Evolutionary conservation across 176 grass and related monocot species (phyloP).

Genomic region (Panicum miliaceum): DNA sequence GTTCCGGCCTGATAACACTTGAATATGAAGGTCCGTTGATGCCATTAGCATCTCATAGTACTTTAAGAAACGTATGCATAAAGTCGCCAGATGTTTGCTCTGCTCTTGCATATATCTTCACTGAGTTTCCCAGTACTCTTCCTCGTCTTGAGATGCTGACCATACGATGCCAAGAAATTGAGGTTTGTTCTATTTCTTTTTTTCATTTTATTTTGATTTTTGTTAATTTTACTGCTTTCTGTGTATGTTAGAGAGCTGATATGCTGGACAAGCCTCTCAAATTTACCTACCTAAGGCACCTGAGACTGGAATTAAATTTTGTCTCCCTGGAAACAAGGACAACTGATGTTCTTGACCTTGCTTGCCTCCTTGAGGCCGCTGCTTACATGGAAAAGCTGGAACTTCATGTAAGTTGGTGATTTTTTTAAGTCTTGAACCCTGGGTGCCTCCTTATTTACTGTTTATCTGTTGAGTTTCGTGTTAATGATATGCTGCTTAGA

Average conservation of each 20-base stretch:
- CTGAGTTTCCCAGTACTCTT: background rate
- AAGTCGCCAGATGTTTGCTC: background rate
- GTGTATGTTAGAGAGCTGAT: background rate
- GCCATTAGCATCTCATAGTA: no score
- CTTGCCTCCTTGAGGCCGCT: no score
- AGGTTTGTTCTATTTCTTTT: background rate
- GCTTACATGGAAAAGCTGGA: no score
- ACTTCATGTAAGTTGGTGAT: no score
- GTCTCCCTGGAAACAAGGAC: background rate
- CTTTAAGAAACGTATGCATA: no score
- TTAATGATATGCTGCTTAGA: no score
- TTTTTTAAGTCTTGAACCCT: no score
- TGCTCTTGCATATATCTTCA: background rate
- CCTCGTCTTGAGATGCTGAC: background rate
- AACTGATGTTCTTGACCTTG: background rate
- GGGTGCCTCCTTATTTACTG: no score
- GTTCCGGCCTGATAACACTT: no score
- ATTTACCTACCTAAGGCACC: background rate
- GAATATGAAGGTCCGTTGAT: no score
- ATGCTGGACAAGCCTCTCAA: background rate
- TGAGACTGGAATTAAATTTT: background rate
- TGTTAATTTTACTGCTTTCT: background rate
- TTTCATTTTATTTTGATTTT: background rate
- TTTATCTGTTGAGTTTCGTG: no score
- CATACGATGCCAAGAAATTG: background rate